A percentile compares a stretch with the other conserved stretches of the same genome.
phyloP scores from a whole-genome alignment of 1,139 yeast genomes.

The Pichia sp. region DNA sequence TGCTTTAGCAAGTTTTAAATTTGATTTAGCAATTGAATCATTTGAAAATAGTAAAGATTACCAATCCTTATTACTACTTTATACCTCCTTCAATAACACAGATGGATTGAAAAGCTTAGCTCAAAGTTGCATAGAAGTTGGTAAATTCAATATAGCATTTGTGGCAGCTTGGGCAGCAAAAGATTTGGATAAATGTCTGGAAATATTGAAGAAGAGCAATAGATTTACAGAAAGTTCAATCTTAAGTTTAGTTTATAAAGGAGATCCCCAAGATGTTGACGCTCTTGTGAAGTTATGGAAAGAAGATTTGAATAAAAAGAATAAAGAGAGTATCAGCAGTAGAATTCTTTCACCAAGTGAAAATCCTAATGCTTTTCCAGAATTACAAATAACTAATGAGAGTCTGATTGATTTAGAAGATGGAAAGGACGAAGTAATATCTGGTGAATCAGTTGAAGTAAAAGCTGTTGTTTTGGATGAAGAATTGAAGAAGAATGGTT shows the following conservation, averaged over 20 bases:
- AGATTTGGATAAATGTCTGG: slow-evolving; percentile 56
- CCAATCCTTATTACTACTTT: slow-evolving; percentile 72
- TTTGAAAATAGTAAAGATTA: slow-evolving; percentile 76
- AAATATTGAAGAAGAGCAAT: slow-evolving; percentile 60
- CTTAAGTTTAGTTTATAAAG: slow-evolving; percentile 69
- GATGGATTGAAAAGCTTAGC: slow-evolving; percentile 57
- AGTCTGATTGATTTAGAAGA: slow-evolving; percentile 13
- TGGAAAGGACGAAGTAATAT: background rate
- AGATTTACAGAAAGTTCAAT: slow-evolving; percentile 82
- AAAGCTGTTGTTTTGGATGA: background rate
- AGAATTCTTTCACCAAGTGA: slow-evolving; percentile 42
- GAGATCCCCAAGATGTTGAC: slow-evolving; percentile 35
- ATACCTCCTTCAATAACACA: slow-evolving; percentile 73
- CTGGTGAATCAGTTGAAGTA: background rate
- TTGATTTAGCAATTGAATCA: slow-evolving; percentile 72
- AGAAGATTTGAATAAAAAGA: slow-evolving; percentile 40
- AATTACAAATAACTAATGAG: slow-evolving; percentile 16
- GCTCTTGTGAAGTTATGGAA: slow-evolving; percentile 63
- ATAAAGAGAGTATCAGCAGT: slow-evolving; percentile 53
- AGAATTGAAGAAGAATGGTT: background rate
- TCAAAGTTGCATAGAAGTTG: slow-evolving; percentile 53
- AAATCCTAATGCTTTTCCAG: slow-evolving; percentile 25
- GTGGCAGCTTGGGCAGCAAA: slow-evolving; percentile 87
- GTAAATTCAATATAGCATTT: slow-evolving; percentile 86
- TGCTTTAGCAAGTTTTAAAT: slow-evolving; percentile 71